Evolutionary conservation across 106 monocot genomes (phyloP).

Genomic region (Xerophyta viscosa): DNA sequence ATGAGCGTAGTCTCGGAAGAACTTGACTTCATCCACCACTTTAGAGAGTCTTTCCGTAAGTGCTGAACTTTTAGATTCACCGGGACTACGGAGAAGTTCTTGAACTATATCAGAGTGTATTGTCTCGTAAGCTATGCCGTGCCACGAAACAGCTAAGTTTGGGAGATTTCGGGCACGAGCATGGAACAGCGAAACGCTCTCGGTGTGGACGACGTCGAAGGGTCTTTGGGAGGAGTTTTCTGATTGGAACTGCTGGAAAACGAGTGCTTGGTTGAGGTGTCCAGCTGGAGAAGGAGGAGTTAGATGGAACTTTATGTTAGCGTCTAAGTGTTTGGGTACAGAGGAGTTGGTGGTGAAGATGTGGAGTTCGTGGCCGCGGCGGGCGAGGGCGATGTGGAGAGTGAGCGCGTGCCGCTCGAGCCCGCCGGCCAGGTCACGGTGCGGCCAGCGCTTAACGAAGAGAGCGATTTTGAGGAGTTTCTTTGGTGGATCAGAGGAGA

Average conservation of each 20-base stretch:
- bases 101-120: conserved; percentile 82
- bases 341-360: conserved; percentile 55
- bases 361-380: conserved; percentile 66
- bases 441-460: conserved; percentile 82
- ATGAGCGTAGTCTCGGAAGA: conserved; percentile 64
- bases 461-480: conserved; percentile 62
- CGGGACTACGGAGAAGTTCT: conserved; percentile 45
- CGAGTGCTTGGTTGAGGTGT: conserved; percentile 61
- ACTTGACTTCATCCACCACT: conserved; percentile 77
- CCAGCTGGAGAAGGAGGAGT: conserved; percentile 48
- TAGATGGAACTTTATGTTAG: conserved; percentile 40
- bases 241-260: conserved; percentile 44
- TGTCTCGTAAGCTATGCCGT: conserved; percentile 85
- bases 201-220: conserved; percentile 70
- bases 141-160: conserved; percentile 77
- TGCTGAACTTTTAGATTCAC: conserved; percentile 17
- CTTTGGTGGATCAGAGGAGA: conserved; percentile 42
- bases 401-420: conserved; percentile 83
- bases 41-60: conserved; percentile 34
- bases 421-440: conserved; percentile 49
- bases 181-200: conserved; percentile 67
- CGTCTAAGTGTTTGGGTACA: conserved; percentile 7
- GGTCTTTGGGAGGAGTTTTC: conserved; percentile 36
- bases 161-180: conserved; percentile 44
- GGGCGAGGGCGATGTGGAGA: conserved; percentile 65